Base-by-base conservation (phyloP, 164 flowering plant genomes). In the Magnolia sinica region DNA sequence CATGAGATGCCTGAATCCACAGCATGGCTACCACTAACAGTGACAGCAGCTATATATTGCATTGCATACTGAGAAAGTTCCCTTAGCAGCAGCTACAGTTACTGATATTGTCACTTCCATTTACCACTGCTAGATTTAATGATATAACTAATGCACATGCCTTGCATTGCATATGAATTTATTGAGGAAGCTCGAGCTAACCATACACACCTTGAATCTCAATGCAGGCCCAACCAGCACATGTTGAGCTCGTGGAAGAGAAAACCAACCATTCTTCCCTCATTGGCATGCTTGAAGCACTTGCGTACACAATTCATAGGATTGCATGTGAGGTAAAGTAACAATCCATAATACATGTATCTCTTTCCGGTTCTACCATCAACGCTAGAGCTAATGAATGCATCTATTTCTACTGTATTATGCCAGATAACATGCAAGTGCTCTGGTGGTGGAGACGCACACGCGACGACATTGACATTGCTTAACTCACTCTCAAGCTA, bases 371-470 rank as follows among this genome's bases (percentile, higher is more conserved):
- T 31, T 3, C 10, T 31, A 71, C 2, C 19, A 24, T 59, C 16
- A 3, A 19, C 8, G 29, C 45, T 37, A 3, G 45, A 3, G 45
- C 45, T 37, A 37, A 37, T 37, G 45, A 3, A 37, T 37, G 45
- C 45, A 19, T 19, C 18, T 37, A 7, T 37, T 37, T 4, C 4
- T 37, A 37, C 4, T 37, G 45, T 63, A 9, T 63, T 52, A 23
- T 31, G 5, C 70, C 85, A 93, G 92, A 74, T 91, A 64, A 45
- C 85, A 6, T 88, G 90, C 90, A 90, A 88, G 81, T 87, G 92
- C 80, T 83, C 88, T 0, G 86, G 87, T 2, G 86, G 87, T 1
- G 87, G 89, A 19, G 97, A 91, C 70, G 87, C 87, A 0, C 92
- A 89, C 55, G 80, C 84, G 11, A 81, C 91, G 22, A 74, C 96